Conservation (phyloP, 73 alveolate genomes). For the Tetrahymena borealis region DNA sequence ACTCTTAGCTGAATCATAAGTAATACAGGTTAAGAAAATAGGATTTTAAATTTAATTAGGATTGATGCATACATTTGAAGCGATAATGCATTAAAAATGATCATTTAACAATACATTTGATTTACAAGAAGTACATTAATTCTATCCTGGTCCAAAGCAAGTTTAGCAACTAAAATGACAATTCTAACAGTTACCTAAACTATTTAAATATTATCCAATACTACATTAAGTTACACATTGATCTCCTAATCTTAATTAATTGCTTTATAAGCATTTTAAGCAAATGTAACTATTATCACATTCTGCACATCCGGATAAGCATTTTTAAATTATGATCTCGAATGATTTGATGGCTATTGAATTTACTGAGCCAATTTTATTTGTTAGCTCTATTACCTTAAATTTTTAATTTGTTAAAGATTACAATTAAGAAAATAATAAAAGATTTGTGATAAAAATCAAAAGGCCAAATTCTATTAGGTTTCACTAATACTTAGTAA, state of each 20-base stretch:
- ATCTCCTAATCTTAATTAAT: background rate
- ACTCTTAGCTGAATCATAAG: background rate
- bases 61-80: background rate
- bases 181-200: background rate
- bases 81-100: background rate
- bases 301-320: background rate
- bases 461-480: too few relatives aligned
- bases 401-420: too few relatives aligned
- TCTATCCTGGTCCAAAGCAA: background rate
- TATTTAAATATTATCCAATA: background rate
- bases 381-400: background rate
- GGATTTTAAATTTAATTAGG: background rate
- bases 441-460: too few relatives aligned
- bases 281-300: background rate
- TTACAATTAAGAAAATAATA: too few relatives aligned
- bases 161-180: background rate
- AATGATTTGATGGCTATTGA: background rate
- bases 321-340: too few relatives aligned
- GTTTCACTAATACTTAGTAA: too few relatives aligned
- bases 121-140: background rate
- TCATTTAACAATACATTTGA: background rate
- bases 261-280: background rate
- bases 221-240: background rate
- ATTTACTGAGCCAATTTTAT: background rate
- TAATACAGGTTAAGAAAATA: background rate